Base-by-base conservation (phyloP, 1,139 yeast genomes). In the Taphrina communis region DNA sequence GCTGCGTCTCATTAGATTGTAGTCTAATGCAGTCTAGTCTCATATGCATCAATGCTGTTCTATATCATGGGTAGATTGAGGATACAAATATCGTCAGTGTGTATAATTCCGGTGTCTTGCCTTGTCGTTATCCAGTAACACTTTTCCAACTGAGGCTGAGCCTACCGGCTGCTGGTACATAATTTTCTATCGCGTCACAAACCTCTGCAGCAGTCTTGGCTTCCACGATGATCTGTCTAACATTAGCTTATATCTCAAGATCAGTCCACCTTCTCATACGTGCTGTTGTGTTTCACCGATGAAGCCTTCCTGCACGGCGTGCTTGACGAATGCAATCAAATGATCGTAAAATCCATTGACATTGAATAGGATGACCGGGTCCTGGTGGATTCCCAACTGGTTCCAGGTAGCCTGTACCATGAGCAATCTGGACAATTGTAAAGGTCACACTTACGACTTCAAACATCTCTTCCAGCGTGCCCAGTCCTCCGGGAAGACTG, bases 401-500 rank as follows among this genome's bases (percentile, higher is more conserved):
- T 87, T 87, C 94, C 97, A 91, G 5, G 97, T 91, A 68, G 89
- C 88, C 62, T 58, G n/a, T 11, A 44, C 21, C 6, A 19, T 17
- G 19, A n/a, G 42, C 46, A 14, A 17, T 17, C 17, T 17, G 17
- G 17, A 17, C 17, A 17, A 17, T 17, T 17, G 17, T 17, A 17
- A 17, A 17, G 25, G 5, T 52, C 12, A 21, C 50, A 17, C 62
- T 17, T 58, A 58, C 62, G 25, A 58, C 62, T 44, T 58, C 62
- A 36, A 91, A 87, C 72, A 91, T 82, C 79, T 91, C 97, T 79
- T 91, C 97, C 75, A 90, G 80, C 4, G 97, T 90, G 68, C 97
- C 97, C 77, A 87, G 90, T 12, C 97, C 97, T 71, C 97, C 97
- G 19, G 97, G 97, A 79, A 91, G 82, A 0, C 97, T 96, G 65